Evolutionary conservation across 345 rosid species (phyloP).

Genomic region (Draba incana): DNA sequence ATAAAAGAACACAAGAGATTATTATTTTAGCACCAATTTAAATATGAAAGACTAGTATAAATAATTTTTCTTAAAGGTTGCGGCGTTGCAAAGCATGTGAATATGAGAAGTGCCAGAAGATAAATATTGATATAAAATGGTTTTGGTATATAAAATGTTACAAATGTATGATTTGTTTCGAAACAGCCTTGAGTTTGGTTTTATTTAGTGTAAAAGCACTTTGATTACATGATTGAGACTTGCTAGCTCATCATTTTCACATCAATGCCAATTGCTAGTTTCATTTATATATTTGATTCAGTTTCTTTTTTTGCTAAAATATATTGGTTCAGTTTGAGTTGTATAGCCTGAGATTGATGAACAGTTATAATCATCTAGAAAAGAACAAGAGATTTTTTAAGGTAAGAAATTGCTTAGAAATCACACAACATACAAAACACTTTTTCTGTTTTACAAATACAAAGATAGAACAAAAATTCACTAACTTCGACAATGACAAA

Average conservation of each 20-base stretch:
- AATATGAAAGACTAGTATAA: not conserved
- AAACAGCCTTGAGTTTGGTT: slow-evolving; percentile 41
- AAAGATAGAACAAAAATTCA: slow-evolving; percentile 30
- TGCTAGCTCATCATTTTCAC: slow-evolving; percentile 36
- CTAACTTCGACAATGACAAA: slow-evolving; percentile 35
- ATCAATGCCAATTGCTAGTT: not conserved
- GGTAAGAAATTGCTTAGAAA: slow-evolving; percentile 28
- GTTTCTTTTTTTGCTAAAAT: too few species aligned
- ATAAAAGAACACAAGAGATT: too few species aligned
- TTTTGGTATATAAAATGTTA: slow-evolving; percentile 26
- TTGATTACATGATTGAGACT: slow-evolving; percentile 37
- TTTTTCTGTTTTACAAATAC: slow-evolving; percentile 21
- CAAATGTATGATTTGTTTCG: slow-evolving; percentile 25
- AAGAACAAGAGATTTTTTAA: not conserved
- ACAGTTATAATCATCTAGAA: slow-evolving; percentile 34
- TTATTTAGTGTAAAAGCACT: slow-evolving; percentile 20
- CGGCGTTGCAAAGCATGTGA: slow-evolving; percentile 41
- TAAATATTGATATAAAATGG: not conserved
- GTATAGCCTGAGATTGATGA: slow-evolving; percentile 30
- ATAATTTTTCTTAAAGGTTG: not conserved
- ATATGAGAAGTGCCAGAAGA: not conserved
- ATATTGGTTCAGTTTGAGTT: not conserved
- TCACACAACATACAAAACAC: slow-evolving; percentile 19
- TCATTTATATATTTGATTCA: not conserved
- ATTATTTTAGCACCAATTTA: not conserved